Base-by-base conservation (phyloP, 768 basidiomycete species). In the Kwoniella newhampshirensis region DNA sequence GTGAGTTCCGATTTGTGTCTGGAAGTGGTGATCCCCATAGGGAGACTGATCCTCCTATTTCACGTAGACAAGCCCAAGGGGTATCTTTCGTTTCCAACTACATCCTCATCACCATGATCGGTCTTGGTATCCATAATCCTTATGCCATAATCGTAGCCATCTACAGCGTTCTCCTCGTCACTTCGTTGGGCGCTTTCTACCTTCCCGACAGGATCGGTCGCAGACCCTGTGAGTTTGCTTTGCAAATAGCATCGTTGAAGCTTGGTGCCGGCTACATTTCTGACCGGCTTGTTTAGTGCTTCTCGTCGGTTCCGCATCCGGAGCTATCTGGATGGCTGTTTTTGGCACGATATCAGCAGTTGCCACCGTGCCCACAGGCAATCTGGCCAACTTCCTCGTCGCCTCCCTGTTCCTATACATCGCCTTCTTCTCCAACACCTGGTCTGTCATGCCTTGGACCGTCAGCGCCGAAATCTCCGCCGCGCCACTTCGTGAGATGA, bases 401-500 rank as follows among this genome's bases (percentile, higher is more conserved):
- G 60, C 60, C 4, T 18, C 35, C 5, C 28, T 53, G 37, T 62
- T 62, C 55, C 46, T 62, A 27, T 62, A 56, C 55, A 32, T 54
- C 37, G 47, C 59, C 41, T 21, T 32, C 1, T 64, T 57, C 45
- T 42, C 59, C 17, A 49, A 49, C 8, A 55, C 54, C 17, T 68
- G 64, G 68, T 48, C 53, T 21, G 50, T 51, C 7, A 47, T 67
- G 17, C 48, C 60, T 40, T 68, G 62, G 59, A 64, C 60, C 35
- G 48, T 55, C 27, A 54, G 49, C 17, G 51, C 67, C 4, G 67
- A 67, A 49, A 54, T 71, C 36, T 49, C 55, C 17, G 56, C 57
- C 4, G 54, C 53, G 5, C 61, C 48, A 5, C 49, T 60, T 1
- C 64, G 67, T 21, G 64, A 68, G 42, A 63, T 64, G 37, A 64